Evolutionary conservation across 2,329 filamentous ascomycete genomes (phyloP), one percentile per base, ranked within the genome.

Genomic region (Metarhizium guizhouense): DNA sequence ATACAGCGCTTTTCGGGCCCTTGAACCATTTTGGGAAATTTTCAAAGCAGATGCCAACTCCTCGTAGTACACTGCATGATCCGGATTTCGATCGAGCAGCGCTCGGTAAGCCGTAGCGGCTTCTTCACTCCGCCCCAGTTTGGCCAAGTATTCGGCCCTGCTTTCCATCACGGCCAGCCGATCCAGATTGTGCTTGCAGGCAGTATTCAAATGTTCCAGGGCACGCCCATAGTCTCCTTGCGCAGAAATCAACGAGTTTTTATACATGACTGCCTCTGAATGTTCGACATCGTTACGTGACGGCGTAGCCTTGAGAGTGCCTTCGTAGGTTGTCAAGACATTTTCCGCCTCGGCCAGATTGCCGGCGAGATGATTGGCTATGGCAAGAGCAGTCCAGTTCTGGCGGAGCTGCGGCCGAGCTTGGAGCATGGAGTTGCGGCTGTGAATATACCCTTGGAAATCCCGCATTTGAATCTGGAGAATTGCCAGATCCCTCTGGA

Each of bases 391-490:
- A 4, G 94, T 97, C 95, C 95, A 99, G 73, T 93, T 96, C 74
- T 95, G 90, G 62, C 95, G 83, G 58, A 94, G 67, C 61, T 86
- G 83, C 2, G 94, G 88, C 57, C 88, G 84, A 48, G 88, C 84
- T 70, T 94, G 87, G 61, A 99, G 80, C 87, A 99, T 97, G 55
- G 86, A 80, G 59, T 83, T 86, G 63, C 94, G 83, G 73, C 90
- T 97, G 71, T 93, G 86, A 61, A 96, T 84, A 69, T 97, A 97
- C 54, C 94, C 94, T 61, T 87, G 81, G 72, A 92, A 97, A 74
- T 99, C 94, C 64, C 94, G 86, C 83, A 96, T 96, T 75, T 99
- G 94, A 63, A 95, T 82, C 75, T 99, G 94, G 58, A 99, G 81
- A 59, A 95, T 83, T 52, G 94, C 93, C 58, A 99, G 79, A 68